A percentile compares a stretch with the other conserved stretches of the same genome.
Evolutionary conservation across 192 early-diverging fungal genomes (phyloP).

Genomic region (Linnemannia exigua): DNA sequence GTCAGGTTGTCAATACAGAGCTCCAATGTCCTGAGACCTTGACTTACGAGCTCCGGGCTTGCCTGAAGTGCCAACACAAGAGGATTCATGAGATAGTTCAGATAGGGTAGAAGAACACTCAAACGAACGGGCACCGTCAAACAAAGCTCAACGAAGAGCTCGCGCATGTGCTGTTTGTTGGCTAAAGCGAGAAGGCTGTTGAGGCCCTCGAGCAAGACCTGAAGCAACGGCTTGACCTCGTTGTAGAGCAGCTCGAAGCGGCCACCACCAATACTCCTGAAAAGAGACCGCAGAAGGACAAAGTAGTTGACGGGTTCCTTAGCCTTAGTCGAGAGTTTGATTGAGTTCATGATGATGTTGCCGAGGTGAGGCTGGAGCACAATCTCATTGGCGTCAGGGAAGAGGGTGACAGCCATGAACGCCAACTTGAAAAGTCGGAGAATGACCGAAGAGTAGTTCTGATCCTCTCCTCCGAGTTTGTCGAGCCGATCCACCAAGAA

Average conservation of each 20-base stretch:
- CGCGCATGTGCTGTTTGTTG: constrained; percentile 87
- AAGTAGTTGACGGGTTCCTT: constrained; percentile 95
- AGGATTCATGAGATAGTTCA: constrained; percentile 96
- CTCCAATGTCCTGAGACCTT: constrained; percentile 96
- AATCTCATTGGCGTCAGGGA: constrained; percentile 92
- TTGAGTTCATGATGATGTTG: constrained; percentile 89
- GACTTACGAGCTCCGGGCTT: constrained; percentile 94
- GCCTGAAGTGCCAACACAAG: constrained; percentile 94
- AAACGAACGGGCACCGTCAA: constrained; percentile 97
- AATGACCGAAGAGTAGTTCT: constrained; percentile 77
- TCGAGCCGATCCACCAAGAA: constrained; percentile 87
- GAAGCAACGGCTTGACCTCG: constrained; percentile 94
- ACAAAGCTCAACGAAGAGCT: constrained; percentile 98
- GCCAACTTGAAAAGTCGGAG: constrained; percentile 94
- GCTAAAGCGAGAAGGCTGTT: constrained; percentile 86
- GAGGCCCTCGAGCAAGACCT: constrained; percentile 92
- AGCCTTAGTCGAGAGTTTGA: constrained; percentile 87
- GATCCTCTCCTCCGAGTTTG: constrained; percentile 77
- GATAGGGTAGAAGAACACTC: constrained; percentile 92
- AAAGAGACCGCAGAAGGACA: constrained; percentile 88
- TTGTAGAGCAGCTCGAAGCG: constrained; percentile 96
- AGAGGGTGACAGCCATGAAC: constrained; percentile 93
- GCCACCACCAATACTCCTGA: constrained; percentile 97
- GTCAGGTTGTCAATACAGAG: constrained; percentile 98
- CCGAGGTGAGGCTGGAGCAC: constrained; percentile 95